These are phyloP conservation scores for Alloascoidea hylecoeti DNA, from an alignment of 805 yeast genomes.

Conservation along the genomic window DNA sequence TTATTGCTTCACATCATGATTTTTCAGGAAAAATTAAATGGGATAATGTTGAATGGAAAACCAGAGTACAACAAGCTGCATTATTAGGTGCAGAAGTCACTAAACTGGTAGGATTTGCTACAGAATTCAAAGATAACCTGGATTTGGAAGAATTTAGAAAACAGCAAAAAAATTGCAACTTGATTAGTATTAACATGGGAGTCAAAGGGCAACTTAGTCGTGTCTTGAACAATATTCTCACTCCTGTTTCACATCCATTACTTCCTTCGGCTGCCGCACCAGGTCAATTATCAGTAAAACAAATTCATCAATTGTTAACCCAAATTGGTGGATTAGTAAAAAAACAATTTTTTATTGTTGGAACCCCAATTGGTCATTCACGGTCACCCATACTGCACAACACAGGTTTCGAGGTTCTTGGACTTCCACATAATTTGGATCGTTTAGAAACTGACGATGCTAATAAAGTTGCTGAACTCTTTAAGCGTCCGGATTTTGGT, in stretches of 20 bases:
- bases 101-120: constrained; percentile 76
- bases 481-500: constrained; percentile 48
- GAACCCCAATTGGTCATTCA: constrained; percentile 75
- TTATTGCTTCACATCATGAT: constrained; percentile 81
- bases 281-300: constrained; percentile 56
- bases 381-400: constrained; percentile 83
- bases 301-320: constrained; percentile 43
- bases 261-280: constrained; percentile 67
- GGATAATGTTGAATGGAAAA: constrained; percentile 63
- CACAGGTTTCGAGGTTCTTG: constrained; percentile 59
- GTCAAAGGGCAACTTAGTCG: constrained; percentile 64
- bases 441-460: constrained; percentile 58
- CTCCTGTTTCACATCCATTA: constrained; percentile 72
- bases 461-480: constrained; percentile 32
- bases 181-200: constrained; percentile 79
- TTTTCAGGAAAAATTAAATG: constrained; percentile 47
- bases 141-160: constrained; percentile 55
- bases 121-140: constrained; percentile 49
- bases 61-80: constrained; percentile 52
- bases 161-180: constrained; percentile 39
- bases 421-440: constrained; percentile 62
- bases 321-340: constrained; percentile 48
- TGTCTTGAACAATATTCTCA: constrained; percentile 57
- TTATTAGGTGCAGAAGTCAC: constrained; percentile 56
- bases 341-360: constrained; percentile 60